phyloP scores from a whole-genome alignment of 1,284 basidiomycete species.

The Anthracocystis walkeri region DNA sequence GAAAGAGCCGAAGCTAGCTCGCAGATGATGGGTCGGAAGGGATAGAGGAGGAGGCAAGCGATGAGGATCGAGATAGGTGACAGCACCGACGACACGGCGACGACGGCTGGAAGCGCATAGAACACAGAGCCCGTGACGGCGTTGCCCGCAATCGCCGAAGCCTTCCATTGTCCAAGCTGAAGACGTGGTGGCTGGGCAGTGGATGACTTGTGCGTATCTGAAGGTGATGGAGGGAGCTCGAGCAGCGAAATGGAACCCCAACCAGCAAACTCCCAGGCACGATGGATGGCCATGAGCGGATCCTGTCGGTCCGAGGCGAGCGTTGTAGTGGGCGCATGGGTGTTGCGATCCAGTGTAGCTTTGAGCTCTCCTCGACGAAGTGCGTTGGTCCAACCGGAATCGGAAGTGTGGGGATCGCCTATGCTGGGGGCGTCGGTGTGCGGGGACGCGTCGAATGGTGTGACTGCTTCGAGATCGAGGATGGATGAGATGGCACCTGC shows the following conservation, averaged over 20 bases:
- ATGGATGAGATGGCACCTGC: conserved; percentile 12
- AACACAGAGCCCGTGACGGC: conserved; percentile 60
- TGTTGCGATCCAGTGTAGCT: neutral
- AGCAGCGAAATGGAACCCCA: conserved; percentile 61
- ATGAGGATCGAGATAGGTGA: conserved; percentile 58
- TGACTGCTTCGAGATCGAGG: conserved; percentile 38
- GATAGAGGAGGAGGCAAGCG: conserved; percentile 52
- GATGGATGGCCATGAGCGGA: conserved; percentile 46
- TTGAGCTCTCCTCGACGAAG: conserved; percentile 43
- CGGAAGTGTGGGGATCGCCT: conserved; percentile 19
- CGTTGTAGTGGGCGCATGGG: conserved; percentile 22
- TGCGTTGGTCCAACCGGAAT: conserved; percentile 23
- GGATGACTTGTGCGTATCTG: neutral
- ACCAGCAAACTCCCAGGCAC: conserved; percentile 58
- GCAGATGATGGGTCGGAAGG: conserved; percentile 57
- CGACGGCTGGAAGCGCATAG: conserved; percentile 58
- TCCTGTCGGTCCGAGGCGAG: conserved; percentile 39
- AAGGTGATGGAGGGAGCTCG: conserved; percentile 34
- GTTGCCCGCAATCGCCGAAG: conserved; percentile 56
- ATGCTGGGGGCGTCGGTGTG: neutral
- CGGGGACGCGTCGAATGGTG: neutral
- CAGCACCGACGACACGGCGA: conserved; percentile 48
- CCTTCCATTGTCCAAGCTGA: conserved; percentile 53
- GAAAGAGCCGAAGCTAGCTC: conserved; percentile 52
- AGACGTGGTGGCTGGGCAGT: conserved; percentile 2